phyloP scores from a whole-genome alignment of 352 stramenopile genomes.

The Paralagenidium karlingii region DNA sequence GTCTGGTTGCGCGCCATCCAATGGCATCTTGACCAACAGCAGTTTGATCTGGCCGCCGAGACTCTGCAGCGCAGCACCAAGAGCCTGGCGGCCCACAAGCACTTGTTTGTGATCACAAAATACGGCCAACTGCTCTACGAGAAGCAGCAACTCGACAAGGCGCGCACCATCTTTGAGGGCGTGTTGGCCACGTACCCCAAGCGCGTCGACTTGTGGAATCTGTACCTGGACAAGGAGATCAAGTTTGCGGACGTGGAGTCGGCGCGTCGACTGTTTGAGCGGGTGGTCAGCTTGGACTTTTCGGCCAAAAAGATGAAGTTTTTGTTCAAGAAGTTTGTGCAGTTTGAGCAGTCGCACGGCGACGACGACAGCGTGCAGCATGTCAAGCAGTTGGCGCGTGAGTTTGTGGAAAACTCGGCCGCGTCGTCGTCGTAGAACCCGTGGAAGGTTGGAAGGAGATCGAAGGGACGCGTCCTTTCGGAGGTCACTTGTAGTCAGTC shows the following conservation, averaged over 20 bases:
- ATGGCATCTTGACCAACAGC: slow-evolving; percentile 29
- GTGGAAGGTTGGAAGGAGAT: too few relatives aligned
- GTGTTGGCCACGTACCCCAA: slow-evolving; percentile 92
- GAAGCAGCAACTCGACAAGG: slow-evolving; percentile 83
- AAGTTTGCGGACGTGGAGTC: slow-evolving; percentile 77
- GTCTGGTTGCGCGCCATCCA: slow-evolving; percentile 76
- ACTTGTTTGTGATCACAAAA: slow-evolving; percentile 89
- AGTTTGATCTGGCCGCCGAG: slow-evolving; percentile 66
- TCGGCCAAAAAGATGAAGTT: slow-evolving; percentile 97
- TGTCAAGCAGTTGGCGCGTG: slow-evolving; percentile 92
- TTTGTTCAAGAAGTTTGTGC: slow-evolving; percentile 95
- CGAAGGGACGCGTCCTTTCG: too few relatives aligned
- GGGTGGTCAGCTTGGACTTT: slow-evolving; percentile 89
- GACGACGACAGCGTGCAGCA: slow-evolving; percentile 73
- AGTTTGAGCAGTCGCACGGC: slow-evolving; percentile 90
- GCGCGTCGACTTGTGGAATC: slow-evolving; percentile 93
- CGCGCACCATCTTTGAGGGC: slow-evolving; percentile 91
- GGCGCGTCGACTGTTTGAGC: slow-evolving; percentile 86
- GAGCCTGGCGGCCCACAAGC: slow-evolving; percentile 90
- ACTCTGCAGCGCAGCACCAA: slow-evolving; percentile 88
- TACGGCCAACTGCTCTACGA: slow-evolving; percentile 96
- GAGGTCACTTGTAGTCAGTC: too few relatives aligned
- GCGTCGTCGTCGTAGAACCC: too few relatives aligned
- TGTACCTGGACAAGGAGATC: slow-evolving; percentile 96
- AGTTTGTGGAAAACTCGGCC: slow-evolving; percentile 86